phyloP scores from a whole-genome alignment of 805 yeast genomes.

The Metschnikowia colocasiae region DNA sequence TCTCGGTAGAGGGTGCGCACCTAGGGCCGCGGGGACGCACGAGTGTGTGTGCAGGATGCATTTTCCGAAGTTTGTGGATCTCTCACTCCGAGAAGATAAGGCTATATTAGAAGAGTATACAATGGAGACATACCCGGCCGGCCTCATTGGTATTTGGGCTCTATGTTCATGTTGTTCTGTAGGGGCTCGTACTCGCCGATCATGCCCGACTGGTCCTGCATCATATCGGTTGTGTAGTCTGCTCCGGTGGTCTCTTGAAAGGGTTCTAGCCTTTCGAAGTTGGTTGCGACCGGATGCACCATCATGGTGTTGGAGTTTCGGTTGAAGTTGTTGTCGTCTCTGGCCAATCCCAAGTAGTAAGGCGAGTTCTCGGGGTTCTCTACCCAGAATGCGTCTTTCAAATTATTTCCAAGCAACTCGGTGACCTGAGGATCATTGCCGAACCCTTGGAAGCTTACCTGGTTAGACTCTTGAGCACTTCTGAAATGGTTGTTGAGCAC shows the following conservation, averaged over 20 bases:
- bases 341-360: constrained; percentile 10
- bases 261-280: not conserved
- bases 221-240: not conserved
- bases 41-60: not conserved
- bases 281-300: not conserved
- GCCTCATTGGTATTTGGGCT: not conserved
- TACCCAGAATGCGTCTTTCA: constrained; percentile 51
- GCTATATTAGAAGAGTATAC: not conserved
- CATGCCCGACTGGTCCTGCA: not conserved
- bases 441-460: constrained; percentile 8
- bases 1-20: not conserved
- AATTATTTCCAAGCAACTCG: constrained; percentile 38
- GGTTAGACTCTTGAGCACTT: constrained; percentile 3
- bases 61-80: too few relatives aligned
- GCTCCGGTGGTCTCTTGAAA: not conserved
- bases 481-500: constrained; percentile 16
- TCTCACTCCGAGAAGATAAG: too few relatives aligned
- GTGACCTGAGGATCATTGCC: constrained; percentile 24
- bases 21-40: constrained; percentile 5
- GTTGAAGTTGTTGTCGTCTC: not conserved
- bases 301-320: not conserved
- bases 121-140: not conserved
- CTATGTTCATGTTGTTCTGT: not conserved
- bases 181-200: not conserved
- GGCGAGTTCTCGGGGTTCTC: constrained; percentile 29